phyloP scores from a whole-genome alignment of 2,329 filamentous ascomycete species.

The Trichoderma sp. region DNA sequence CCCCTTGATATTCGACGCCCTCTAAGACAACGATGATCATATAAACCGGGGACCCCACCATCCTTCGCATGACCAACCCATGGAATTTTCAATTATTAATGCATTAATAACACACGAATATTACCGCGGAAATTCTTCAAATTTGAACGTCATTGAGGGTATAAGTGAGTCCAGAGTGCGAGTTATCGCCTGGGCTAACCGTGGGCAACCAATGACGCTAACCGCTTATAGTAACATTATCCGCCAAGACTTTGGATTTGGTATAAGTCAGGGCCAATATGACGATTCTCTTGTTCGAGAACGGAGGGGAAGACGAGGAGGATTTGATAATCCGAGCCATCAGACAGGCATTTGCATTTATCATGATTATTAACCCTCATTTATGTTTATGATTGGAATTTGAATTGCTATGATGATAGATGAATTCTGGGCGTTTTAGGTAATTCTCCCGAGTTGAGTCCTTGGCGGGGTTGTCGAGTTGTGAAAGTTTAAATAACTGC shows the following conservation, averaged over 20 bases:
- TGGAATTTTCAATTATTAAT: background rate
- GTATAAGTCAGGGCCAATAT: background rate
- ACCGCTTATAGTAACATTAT: constrained; percentile 3
- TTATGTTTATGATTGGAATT: background rate
- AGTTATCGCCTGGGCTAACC: background rate
- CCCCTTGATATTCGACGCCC: background rate
- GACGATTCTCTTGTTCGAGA: background rate
- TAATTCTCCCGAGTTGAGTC: background rate
- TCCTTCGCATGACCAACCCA: background rate
- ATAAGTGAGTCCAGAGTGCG: background rate
- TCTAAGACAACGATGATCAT: background rate
- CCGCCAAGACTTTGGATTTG: constrained; percentile 1
- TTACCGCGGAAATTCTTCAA: background rate
- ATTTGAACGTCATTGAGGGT: background rate
- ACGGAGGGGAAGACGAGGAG: background rate
- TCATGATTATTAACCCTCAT: background rate
- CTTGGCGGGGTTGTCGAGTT: background rate
- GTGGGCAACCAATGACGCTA: background rate
- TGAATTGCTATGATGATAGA: background rate
- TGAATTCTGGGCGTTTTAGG: background rate
- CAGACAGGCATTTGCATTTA: background rate
- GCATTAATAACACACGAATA: background rate
- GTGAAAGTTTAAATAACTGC: background rate
- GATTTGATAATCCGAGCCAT: background rate
- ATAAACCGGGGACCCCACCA: background rate